A percentile compares a stretch with the other conserved stretches of the same genome.
Evolutionary conservation across 2,329 filamentous ascomycete species (phyloP).

Genomic region (Aureobasidium sp.): DNA sequence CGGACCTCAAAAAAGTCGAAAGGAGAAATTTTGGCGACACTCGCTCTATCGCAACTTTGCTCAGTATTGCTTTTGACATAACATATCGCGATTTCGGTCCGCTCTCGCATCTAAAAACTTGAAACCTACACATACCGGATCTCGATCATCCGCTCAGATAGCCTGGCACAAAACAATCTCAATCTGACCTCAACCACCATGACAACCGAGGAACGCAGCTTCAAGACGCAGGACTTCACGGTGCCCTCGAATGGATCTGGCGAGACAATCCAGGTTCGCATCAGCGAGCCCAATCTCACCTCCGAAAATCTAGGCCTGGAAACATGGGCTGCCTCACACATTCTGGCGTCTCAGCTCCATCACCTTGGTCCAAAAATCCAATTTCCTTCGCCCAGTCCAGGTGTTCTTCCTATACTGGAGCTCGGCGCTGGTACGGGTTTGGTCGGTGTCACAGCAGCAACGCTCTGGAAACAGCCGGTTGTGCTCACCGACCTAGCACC

Average conservation of each 20-base stretch:
- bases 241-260: conserved; percentile 7
- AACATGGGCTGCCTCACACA: conserved; percentile 34
- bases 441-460: conserved; percentile 31
- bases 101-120: no score
- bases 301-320: conserved; percentile 33
- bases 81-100: not conserved
- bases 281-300: conserved; percentile 18
- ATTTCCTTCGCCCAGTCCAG: conserved; percentile 14
- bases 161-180: not conserved
- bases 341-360: conserved; percentile 31
- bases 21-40: conserved; percentile 4
- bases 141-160: not conserved
- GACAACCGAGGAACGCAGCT: not conserved
- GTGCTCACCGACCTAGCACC: conserved; percentile 31
- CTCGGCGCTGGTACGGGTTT: conserved; percentile 35
- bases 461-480: conserved; percentile 25
- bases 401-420: conserved; percentile 28
- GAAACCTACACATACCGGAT: fast-evolving
- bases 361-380: conserved; percentile 22
- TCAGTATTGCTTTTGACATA: not conserved
- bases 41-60: not conserved
- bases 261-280: conserved; percentile 9
- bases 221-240: conserved; percentile 5
- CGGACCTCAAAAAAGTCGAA: conserved; percentile 3
- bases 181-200: not conserved